Percentiles rank a stretch among this genome's conserved stretches.
phyloP scores from a whole-genome alignment of 2,329 filamentous ascomycete genomes.

The Fusarium goolgardi region DNA sequence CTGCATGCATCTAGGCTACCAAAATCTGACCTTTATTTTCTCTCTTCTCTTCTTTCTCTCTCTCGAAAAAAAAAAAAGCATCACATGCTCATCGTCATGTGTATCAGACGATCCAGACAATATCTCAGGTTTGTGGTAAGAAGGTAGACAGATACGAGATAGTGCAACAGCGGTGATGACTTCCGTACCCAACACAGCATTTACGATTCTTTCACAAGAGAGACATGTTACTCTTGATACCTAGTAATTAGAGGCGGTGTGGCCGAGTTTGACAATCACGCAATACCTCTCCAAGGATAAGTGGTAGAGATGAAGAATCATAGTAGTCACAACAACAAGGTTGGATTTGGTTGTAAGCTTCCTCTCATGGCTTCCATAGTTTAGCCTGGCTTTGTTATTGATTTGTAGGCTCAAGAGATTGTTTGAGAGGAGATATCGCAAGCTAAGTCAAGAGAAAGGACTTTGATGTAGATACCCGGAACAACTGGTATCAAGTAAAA shows the following conservation, averaged over 20 bases:
- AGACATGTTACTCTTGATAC: background rate
- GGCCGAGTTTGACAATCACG: constrained; percentile 7
- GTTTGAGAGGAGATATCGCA: background rate
- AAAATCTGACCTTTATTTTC: background rate
- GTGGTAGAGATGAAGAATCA: constrained; percentile 5
- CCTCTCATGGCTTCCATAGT: background rate
- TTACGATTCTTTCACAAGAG: constrained; percentile 5
- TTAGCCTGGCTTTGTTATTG: background rate
- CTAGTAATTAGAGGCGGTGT: constrained; percentile 20
- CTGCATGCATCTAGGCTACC: constrained; percentile 10
- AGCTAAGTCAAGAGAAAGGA: background rate
- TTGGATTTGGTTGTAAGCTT: background rate
- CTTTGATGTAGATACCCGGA: background rate
- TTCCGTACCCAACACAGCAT: constrained; percentile 7
- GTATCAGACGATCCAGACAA: constrained; percentile 25
- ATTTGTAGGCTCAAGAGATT: background rate
- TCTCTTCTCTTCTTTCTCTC: background rate
- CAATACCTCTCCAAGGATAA: background rate
- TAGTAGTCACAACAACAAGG: background rate
- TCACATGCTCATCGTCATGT: constrained; percentile 35
- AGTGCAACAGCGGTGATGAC: constrained; percentile 17
- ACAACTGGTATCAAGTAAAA: background rate
- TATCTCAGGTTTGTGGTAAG: constrained; percentile 25
- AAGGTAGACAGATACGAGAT: constrained; percentile 27
- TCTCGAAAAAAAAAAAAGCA: too few species aligned